phyloP scores from a whole-genome alignment of 1,139 yeast species.

The Debaryomyces coudertii region DNA sequence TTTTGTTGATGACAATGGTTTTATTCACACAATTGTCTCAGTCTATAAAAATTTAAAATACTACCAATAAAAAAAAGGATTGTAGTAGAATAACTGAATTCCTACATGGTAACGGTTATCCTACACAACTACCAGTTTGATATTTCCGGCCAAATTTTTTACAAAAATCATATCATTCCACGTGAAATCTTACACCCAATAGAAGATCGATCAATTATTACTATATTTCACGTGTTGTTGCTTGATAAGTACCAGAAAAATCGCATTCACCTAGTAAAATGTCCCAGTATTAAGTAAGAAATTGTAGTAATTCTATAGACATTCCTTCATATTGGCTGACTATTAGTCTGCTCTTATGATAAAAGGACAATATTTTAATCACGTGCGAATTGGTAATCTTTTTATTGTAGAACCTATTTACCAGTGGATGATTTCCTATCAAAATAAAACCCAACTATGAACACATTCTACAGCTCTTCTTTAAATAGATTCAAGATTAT shows the following conservation, averaged over 20 bases:
- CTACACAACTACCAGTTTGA: not conserved
- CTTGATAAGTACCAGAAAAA: not conserved
- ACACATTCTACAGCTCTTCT: not conserved
- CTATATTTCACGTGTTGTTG: constrained; percentile 3
- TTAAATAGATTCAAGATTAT: constrained; percentile 1
- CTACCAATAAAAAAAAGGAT: too few species aligned
- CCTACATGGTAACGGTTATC: too few species aligned
- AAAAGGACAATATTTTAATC: not conserved
- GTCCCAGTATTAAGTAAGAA: not conserved
- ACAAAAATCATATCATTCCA: constrained; percentile 6
- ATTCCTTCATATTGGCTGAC: not conserved
- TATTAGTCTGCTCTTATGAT: not conserved
- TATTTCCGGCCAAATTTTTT: not conserved
- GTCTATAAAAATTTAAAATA: too few species aligned
- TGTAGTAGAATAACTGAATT: too few species aligned
- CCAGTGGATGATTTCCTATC: constrained; percentile 1
- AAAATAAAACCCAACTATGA: not conserved
- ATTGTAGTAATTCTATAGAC: not conserved
- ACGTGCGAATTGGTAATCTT: constrained; percentile 1
- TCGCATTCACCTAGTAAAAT: not conserved
- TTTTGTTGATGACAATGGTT: too few species aligned
- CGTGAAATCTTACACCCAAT: constrained; percentile 4
- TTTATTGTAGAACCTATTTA: not conserved
- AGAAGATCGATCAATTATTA: constrained; percentile 3
- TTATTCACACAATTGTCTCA: not conserved